Evolutionary conservation across 768 basidiomycete genomes (phyloP), one percentile per base, ranked within the genome.

Genomic region (Ramaria rubella): DNA sequence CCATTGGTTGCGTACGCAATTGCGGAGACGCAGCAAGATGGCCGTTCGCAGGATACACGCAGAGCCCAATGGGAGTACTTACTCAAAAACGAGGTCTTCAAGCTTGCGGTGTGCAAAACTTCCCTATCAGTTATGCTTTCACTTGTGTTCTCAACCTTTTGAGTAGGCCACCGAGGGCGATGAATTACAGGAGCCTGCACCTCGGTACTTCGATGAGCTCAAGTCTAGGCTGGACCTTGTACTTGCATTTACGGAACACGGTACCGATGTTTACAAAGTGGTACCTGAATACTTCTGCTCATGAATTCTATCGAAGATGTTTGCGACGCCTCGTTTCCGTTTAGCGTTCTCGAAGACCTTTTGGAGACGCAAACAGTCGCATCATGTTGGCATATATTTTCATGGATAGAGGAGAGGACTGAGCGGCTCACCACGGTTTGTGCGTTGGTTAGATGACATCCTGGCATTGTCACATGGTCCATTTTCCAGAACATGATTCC

Each of bases 381-480:
- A 1, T 91, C 89, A 17, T 94, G 92, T 65, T 89, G 89, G 9
- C 84, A 87, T 60, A 81, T 94, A 23, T 92, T 94, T 71, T 84
- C 85, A 3, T 94, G 90, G 87, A 86, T 94, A 48, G 91, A 94
- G 72, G 69, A 69, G 56, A 83, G 88, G 26, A 80, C 85, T 0
- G 70, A 75, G 15, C 77, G 86, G 15, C 76, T 94, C 34, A 94
- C 89, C 0, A 77, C 49, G 8, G 26, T 62, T 48, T 38, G 64
- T 33, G 15, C 40, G 8, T 29, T 57, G 34, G 44, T 21, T 40
- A 17, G 11, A 42, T 21, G 40, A 31, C 36, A n/a, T 1, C 14
- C 15, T 5, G 52, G 21, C 4, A 7, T n/a, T 52, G 14, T 38
- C 9, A 14, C n/a, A 12, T 38, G 3, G n/a, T 38, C 12, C 9